These are phyloP conservation scores for Barnettozyma californica DNA, from an alignment of 805 yeast genomes.

Conservation along the genomic window DNA sequence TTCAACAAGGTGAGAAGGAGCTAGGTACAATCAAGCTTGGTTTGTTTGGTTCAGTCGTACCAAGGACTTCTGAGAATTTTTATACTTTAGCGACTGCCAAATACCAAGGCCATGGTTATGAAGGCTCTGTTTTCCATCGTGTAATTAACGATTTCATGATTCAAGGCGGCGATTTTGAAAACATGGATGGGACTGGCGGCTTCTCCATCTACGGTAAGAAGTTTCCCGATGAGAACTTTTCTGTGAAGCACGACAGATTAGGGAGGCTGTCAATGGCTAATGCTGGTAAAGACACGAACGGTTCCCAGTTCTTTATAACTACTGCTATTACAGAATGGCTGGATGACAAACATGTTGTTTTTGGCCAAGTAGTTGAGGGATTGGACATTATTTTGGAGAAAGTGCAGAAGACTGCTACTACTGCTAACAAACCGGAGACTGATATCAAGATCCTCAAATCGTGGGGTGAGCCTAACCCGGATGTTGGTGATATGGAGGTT, in stretches of 20 bases:
- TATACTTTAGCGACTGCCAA: slow-evolving; percentile 36
- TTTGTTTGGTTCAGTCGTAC: slow-evolving; percentile 60
- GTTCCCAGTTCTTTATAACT: slow-evolving; percentile 68
- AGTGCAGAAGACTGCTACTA: slow-evolving; percentile 53
- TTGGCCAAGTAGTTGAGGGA: slow-evolving; percentile 73
- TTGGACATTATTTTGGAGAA: slow-evolving; percentile 49
- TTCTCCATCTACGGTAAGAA: slow-evolving; percentile 69
- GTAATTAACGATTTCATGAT: slow-evolving; percentile 70
- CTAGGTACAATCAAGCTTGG: slow-evolving; percentile 45
- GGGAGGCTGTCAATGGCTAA: slow-evolving; percentile 72
- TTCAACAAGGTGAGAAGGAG: slow-evolving; percentile 17
- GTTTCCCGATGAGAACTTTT: slow-evolving; percentile 74
- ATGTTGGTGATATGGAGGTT: slow-evolving; percentile 15
- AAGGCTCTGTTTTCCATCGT: slow-evolving; percentile 64
- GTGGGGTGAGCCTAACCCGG: slow-evolving; percentile 25
- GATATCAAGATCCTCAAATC: slow-evolving; percentile 37
- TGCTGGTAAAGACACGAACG: slow-evolving; percentile 62
- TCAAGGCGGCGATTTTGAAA: slow-evolving; percentile 84
- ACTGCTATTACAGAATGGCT: slow-evolving; percentile 43
- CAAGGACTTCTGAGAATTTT: slow-evolving; percentile 59
- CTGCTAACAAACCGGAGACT: slow-evolving; percentile 37
- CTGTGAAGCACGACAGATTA: slow-evolving; percentile 61
- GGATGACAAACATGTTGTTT: slow-evolving; percentile 65
- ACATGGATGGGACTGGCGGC: slow-evolving; percentile 67
- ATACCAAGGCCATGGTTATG: slow-evolving; percentile 38